Conservation (phyloP, 163 green algal genomes). For the Coccomyxa subellipsoidea region DNA sequence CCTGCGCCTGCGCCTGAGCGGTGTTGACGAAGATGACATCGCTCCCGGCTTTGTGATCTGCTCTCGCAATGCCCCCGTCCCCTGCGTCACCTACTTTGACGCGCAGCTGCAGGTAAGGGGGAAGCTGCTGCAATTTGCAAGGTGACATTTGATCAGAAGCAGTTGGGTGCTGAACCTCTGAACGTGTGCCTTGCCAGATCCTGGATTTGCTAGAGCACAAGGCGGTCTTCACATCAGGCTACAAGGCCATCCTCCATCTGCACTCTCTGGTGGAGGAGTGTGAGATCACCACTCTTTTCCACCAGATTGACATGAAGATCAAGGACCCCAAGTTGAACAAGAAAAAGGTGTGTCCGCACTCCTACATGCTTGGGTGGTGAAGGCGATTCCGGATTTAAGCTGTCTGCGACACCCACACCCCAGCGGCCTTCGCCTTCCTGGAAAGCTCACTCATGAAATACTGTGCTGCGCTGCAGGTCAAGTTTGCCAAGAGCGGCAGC, state of each 20-base stretch:
- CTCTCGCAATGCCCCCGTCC: conserved; percentile 53
- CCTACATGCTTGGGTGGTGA: too few relatives aligned
- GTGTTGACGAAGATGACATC: conserved; percentile 88
- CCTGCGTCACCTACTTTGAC: conserved; percentile 49
- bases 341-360: conserved; percentile 33
- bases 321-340: conserved; percentile 61
- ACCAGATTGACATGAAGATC: conserved; percentile 87
- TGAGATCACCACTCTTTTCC: conserved; percentile 85
- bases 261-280: conserved; percentile 96
- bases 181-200: conserved; percentile 35
- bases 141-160: not conserved
- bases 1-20: conserved; percentile 84
- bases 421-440: not conserved
- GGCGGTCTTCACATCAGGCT: conserved; percentile 62
- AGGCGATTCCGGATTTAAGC: too few relatives aligned
- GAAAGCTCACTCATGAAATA: not conserved
- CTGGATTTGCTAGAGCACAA: conserved; percentile 89
- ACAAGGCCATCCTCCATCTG: conserved; percentile 94
- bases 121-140: not conserved
- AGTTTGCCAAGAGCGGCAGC: conserved; percentile 90
- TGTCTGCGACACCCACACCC: too few relatives aligned
- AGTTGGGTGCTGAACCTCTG: not conserved
- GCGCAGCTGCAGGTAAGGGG: conserved; percentile 39
- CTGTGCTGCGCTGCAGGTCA: conserved; percentile 44
- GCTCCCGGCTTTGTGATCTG: conserved; percentile 79